These are phyloP conservation scores for Punctularia strigosozonata DNA, from an alignment of 768 basidiomycete genomes.

Conservation along the genomic window DNA sequence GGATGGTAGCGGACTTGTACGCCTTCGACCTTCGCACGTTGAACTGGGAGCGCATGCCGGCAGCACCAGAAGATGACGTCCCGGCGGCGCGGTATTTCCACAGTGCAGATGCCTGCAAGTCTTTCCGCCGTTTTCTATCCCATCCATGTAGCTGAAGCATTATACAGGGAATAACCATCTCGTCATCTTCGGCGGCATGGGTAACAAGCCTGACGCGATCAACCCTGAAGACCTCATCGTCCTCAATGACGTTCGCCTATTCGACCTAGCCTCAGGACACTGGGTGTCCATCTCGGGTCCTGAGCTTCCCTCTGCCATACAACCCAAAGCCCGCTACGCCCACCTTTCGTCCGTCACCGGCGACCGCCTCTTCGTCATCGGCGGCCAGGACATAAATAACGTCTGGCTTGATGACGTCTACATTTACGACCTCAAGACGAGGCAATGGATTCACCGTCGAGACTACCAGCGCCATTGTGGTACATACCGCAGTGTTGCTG, in stretches of 20 bases:
- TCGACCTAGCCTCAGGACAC: conserved; percentile 55
- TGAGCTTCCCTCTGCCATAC: conserved; percentile 21
- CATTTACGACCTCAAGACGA: conserved; percentile 67
- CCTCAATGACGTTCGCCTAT: conserved; percentile 86
- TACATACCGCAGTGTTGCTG: conserved; percentile 89
- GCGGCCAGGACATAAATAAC: conserved; percentile 90
- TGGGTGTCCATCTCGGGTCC: conserved; percentile 52
- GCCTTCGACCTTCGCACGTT: conserved; percentile 76
- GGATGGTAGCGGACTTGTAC: conserved; percentile 88
- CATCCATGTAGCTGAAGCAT: conserved; percentile 8
- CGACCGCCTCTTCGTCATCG: conserved; percentile 81
- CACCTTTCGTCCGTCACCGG: conserved; percentile 84
- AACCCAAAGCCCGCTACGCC: conserved; percentile 85
- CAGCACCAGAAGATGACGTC: conserved; percentile 51
- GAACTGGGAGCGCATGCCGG: conserved; percentile 61
- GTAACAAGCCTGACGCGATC: conserved; percentile 57
- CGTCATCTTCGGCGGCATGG: conserved; percentile 94
- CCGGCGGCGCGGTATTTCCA: conserved; percentile 92
- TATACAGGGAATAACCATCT: conserved; percentile 74
- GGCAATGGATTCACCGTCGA: conserved; percentile 69
- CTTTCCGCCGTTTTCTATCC: neutral
- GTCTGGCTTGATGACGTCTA: conserved; percentile 91
- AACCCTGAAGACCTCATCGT: conserved; percentile 79
- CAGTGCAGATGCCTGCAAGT: conserved; percentile 73
- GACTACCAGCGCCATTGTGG: conserved; percentile 91